Conservation (phyloP, 495 filamentous ascomycete species). For the Hyaloscypha hepaticicola region DNA sequence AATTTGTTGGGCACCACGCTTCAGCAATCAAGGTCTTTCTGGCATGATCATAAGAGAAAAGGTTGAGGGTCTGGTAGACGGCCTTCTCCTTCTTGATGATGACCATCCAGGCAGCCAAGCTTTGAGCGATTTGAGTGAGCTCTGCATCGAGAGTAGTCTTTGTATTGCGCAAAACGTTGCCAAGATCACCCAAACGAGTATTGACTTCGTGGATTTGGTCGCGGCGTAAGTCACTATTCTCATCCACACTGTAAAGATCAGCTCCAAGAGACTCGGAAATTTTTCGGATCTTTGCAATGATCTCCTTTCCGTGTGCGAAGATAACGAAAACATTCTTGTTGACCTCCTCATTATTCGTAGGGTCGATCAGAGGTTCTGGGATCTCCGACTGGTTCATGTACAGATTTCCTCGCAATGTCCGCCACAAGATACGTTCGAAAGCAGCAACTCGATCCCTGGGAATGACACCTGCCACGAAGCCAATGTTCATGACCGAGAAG, state of each 20-base stretch:
- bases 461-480: constrained; percentile 99
- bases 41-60: constrained; percentile 93
- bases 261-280: constrained; percentile 97
- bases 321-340: constrained; percentile 99
- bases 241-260: constrained; percentile 92
- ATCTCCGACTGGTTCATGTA: constrained; percentile 99
- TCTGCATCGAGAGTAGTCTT: constrained; percentile 93
- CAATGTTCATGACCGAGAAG: constrained; percentile 95
- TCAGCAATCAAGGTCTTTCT: constrained; percentile 96
- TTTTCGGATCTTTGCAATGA: constrained; percentile 97
- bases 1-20: constrained; percentile 93
- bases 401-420: constrained; percentile 92
- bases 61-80: constrained; percentile 94
- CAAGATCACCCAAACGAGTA: constrained; percentile 82
- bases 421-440: constrained; percentile 96
- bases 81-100: constrained; percentile 98
- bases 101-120: constrained; percentile 92
- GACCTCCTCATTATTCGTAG: constrained; percentile 82
- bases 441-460: constrained; percentile 87
- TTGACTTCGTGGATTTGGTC: constrained; percentile 98
- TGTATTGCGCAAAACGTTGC: constrained; percentile 91
- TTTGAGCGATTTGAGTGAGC: constrained; percentile 86
- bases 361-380: constrained; percentile 89
- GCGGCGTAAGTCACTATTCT: constrained; percentile 88
- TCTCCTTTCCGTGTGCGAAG: constrained; percentile 97